Evolutionary conservation across 2,329 filamentous ascomycete genomes (phyloP).

Genomic region (Fusarium sp.): DNA sequence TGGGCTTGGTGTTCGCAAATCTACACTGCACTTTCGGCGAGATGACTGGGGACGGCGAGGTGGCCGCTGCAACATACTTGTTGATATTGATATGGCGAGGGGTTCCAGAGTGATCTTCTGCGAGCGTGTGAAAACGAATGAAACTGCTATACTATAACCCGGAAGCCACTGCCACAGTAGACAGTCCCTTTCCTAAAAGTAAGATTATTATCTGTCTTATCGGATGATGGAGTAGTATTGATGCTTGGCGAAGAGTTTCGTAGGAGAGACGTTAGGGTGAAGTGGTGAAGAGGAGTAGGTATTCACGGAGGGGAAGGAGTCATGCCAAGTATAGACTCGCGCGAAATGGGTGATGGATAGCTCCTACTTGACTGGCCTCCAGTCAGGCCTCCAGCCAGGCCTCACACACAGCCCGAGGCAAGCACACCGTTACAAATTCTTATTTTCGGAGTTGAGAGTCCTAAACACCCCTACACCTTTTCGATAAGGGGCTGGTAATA

Average conservation of each 20-base stretch:
- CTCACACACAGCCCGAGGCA: background rate
- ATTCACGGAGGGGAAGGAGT: constrained; percentile 41
- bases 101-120: background rate
- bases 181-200: constrained; percentile 8
- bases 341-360: background rate
- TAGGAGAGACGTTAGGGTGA: constrained; percentile 39
- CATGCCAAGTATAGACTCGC: constrained; percentile 11
- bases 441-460: background rate
- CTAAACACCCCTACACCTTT: background rate
- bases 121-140: constrained; percentile 39
- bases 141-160: constrained; percentile 27
- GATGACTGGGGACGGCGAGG: constrained; percentile 17
- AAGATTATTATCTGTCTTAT: constrained; percentile 14
- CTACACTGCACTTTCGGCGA: constrained; percentile 14
- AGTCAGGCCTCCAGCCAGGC: too few relatives aligned
- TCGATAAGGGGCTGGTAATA: background rate
- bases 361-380: constrained; percentile 1
- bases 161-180: constrained; percentile 26
- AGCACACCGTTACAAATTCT: background rate
- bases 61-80: constrained; percentile 29
- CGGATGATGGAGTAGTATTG: constrained; percentile 30
- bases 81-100: background rate
- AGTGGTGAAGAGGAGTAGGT: constrained; percentile 16
- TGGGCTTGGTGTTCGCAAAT: constrained; percentile 31
- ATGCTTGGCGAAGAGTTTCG: constrained; percentile 40